Evolutionary conservation across 1,284 basidiomycete species (phyloP).

Genomic region (Peniophora sp.): DNA sequence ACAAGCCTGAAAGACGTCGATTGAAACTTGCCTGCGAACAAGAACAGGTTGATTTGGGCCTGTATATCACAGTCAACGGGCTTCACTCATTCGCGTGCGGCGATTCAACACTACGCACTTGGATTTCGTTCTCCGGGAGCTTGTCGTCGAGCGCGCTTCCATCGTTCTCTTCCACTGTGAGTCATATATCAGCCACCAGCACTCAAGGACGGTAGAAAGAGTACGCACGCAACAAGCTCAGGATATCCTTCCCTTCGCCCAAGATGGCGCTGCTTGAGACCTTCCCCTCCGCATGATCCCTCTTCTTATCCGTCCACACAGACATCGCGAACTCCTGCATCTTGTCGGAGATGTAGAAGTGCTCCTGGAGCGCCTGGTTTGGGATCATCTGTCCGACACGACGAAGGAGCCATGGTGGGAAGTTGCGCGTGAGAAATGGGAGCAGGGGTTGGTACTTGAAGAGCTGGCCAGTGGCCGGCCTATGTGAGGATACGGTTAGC

Average conservation of each 20-base stretch:
- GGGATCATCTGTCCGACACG: neutral
- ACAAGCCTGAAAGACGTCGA: conserved; percentile 4
- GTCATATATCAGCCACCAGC: neutral
- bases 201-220: neutral
- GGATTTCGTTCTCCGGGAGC: conserved; percentile 7
- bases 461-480: neutral
- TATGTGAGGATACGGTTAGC: neutral
- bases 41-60: neutral
- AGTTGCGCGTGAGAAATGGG: neutral
- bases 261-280: conserved; percentile 7
- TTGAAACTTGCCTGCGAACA: neutral
- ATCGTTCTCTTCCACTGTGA: conserved; percentile 6
- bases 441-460: neutral
- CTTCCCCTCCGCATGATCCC: conserved; percentile 24
- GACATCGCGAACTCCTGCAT: conserved; percentile 37
- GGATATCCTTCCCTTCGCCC: conserved; percentile 2
- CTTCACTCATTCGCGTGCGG: conserved; percentile 8
- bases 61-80: too few relatives aligned
- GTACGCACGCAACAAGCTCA: conserved; percentile 1
- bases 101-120: too few relatives aligned
- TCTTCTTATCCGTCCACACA: conserved; percentile 28
- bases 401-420: neutral
- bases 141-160: conserved; percentile 5
- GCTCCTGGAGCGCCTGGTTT: conserved; percentile 28
- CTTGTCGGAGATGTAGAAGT: conserved; percentile 37